These are phyloP conservation scores for Suillus americanus DNA, from an alignment of 768 basidiomycete genomes.

Conservation along the genomic window DNA sequence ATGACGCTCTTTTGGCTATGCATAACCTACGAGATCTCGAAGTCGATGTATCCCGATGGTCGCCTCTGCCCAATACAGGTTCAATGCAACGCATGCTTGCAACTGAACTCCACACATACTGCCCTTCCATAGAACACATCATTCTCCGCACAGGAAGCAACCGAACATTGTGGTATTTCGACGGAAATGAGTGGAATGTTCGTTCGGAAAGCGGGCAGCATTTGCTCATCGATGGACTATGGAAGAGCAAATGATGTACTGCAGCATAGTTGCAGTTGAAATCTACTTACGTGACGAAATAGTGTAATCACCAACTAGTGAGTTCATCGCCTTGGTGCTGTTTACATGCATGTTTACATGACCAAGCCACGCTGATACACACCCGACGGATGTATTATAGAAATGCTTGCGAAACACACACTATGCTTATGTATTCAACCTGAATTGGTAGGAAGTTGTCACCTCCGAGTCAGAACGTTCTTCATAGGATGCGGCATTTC, in stretches of 20 bases:
- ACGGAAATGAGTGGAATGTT: conserved; percentile 36
- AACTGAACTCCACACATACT: conserved; percentile 39
- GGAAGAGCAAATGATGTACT: conserved; percentile 25
- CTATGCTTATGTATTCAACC: conserved; percentile 30
- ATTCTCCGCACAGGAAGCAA: conserved; percentile 34
- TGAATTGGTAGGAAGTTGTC: conserved; percentile 23
- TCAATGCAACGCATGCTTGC: conserved; percentile 35
- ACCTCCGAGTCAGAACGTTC: conserved; percentile 23
- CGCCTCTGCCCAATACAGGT: conserved; percentile 27
- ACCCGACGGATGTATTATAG: conserved; percentile 22
- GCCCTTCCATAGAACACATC: conserved; percentile 33
- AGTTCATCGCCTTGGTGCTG: conserved; percentile 25
- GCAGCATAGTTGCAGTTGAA: conserved; percentile 4
- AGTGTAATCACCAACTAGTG: conserved; percentile 19
- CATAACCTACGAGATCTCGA: conserved; percentile 35
- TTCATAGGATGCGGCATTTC: conserved; percentile 29
- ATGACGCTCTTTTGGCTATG: conserved; percentile 34
- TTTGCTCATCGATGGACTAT: conserved; percentile 27
- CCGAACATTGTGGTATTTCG: conserved; percentile 30
- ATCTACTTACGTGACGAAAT: conserved; percentile 25
- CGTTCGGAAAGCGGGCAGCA: conserved; percentile 28
- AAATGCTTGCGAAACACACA: conserved; percentile 21
- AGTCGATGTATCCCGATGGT: conserved; percentile 37
- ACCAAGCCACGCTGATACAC: conserved; percentile 21
- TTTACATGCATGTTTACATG: conserved; percentile 20